Percentiles rank a stretch among this genome's conserved stretches.
Conservation (phyloP, 352 stramenopile species). For the Globisporangium cystogenes region DNA sequence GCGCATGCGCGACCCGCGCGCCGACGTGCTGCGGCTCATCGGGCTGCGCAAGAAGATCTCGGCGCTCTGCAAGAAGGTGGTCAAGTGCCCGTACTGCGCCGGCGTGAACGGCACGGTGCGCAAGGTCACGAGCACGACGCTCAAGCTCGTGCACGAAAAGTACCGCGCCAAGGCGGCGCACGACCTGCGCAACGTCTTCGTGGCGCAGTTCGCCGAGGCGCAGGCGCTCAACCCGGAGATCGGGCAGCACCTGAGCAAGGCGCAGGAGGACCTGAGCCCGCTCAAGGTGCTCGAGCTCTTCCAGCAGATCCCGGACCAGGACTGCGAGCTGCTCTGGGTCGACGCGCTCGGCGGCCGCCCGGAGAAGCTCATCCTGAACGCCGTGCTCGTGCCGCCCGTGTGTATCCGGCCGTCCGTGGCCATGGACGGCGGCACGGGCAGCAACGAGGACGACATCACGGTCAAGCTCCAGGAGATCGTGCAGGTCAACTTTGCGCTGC, state of each 20-base stretch:
- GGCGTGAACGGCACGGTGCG: conserved; percentile 97
- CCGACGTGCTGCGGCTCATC: conserved; percentile 73
- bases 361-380: conserved; percentile 97
- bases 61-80: conserved; percentile 96
- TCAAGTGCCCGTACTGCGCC: conserved; percentile 94
- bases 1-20: conserved; percentile 83
- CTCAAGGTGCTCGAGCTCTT: conserved; percentile 94
- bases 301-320: conserved; percentile 94
- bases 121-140: conserved; percentile 94
- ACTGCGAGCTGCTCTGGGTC: conserved; percentile 98
- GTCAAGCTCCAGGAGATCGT: conserved; percentile 99
- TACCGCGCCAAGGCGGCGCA: conserved; percentile 89
- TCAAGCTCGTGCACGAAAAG: conserved; percentile 98
- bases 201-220: conserved; percentile 75
- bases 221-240: conserved; percentile 85
- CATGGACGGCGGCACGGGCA: conserved; percentile 94
- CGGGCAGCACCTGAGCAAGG: conserved; percentile 76
- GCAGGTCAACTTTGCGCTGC: conserved; percentile 97
- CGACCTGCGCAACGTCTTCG: conserved; percentile 80
- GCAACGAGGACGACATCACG: conserved; percentile 98
- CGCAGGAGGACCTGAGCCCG: conserved; percentile 89
- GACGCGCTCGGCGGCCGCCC: conserved; percentile 91
- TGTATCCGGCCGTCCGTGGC: conserved; percentile 98
- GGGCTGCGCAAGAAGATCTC: conserved; percentile 93
- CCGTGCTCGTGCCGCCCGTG: conserved; percentile 97